phyloP scores from a whole-genome alignment of 192 early-diverging fungal species.

The Cetraspora pellucida region DNA sequence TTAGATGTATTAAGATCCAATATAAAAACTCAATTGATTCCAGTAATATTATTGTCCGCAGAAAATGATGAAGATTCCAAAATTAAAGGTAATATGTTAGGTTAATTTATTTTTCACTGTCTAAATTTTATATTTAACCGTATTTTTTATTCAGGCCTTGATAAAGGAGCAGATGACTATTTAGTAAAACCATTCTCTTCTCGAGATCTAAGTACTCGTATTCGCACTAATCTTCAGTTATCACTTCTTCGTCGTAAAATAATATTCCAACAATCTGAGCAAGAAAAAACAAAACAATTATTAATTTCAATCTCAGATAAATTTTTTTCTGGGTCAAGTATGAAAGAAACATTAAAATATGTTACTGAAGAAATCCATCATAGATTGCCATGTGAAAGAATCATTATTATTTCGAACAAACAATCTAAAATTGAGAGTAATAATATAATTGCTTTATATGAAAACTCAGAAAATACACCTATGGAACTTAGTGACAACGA shows the following conservation, averaged over 20 bases:
- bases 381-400: too few species aligned
- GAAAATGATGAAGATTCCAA: conserved; percentile 57
- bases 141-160: too few species aligned
- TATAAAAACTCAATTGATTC: too few species aligned
- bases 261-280: conserved; percentile 42
- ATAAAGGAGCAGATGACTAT: conserved; percentile 64
- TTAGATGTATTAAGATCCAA: too few species aligned
- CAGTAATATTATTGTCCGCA: too few species aligned
- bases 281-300: too few species aligned
- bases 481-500: too few species aligned
- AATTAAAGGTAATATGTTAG: conserved; percentile 55
- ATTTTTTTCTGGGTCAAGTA: conserved; percentile 39
- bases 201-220: conserved; percentile 57
- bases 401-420: too few species aligned
- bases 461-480: neutral
- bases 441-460: neutral
- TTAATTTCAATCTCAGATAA: conserved; percentile 44
- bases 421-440: too few species aligned
- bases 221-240: conserved; percentile 54
- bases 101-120: too few species aligned
- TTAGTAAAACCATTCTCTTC: too few species aligned
- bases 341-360: conserved; percentile 39
- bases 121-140: too few species aligned
- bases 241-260: conserved; percentile 46
- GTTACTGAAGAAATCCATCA: conserved; percentile 40